A percentile compares a stretch with the other conserved stretches of the same genome.
These are phyloP conservation scores for Neurospora terricola DNA, from an alignment of 495 filamentous ascomycete genomes.

Conservation along the genomic window DNA sequence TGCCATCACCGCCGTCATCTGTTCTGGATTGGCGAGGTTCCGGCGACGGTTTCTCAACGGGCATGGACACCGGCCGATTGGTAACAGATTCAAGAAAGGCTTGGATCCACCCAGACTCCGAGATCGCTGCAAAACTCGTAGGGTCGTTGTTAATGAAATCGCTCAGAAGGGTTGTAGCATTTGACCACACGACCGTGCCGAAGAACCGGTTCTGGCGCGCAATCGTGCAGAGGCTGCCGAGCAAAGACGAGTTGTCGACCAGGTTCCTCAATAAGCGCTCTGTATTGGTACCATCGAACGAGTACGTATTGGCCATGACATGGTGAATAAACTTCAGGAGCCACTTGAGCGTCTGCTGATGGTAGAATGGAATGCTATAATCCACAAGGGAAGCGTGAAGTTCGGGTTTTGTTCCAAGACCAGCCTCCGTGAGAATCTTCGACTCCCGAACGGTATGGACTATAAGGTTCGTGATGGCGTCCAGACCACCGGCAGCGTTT, in stretches of 20 bases:
- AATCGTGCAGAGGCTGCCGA: conserved; percentile 69
- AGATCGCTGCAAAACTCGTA: conserved; percentile 90
- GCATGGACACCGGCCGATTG: conserved; percentile 37
- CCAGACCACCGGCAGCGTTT: conserved; percentile 69
- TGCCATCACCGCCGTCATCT: not conserved
- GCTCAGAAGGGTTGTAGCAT: conserved; percentile 78
- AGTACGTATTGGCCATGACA: conserved; percentile 69
- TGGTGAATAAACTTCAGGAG: conserved; percentile 94
- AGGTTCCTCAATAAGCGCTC: conserved; percentile 86
- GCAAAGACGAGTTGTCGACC: conserved; percentile 80
- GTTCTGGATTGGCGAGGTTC: conserved; percentile 3
- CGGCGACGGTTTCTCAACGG: conserved; percentile 14
- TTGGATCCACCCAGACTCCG: conserved; percentile 82
- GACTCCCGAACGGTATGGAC: conserved; percentile 68
- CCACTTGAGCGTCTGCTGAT: conserved; percentile 86
- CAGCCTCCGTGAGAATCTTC: conserved; percentile 49
- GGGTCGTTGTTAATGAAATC: conserved; percentile 99
- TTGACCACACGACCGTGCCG: conserved; percentile 89
- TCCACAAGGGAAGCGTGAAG: conserved; percentile 77
- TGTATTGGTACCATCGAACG: conserved; percentile 56
- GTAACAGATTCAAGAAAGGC: conserved; percentile 74
- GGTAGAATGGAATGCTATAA: conserved; percentile 83
- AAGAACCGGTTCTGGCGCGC: conserved; percentile 68
- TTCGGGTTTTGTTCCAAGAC: conserved; percentile 63
- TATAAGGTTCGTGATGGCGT: conserved; percentile 75